Conservation (phyloP, 805 yeast species). For the Yamadazyma scolyti region DNA sequence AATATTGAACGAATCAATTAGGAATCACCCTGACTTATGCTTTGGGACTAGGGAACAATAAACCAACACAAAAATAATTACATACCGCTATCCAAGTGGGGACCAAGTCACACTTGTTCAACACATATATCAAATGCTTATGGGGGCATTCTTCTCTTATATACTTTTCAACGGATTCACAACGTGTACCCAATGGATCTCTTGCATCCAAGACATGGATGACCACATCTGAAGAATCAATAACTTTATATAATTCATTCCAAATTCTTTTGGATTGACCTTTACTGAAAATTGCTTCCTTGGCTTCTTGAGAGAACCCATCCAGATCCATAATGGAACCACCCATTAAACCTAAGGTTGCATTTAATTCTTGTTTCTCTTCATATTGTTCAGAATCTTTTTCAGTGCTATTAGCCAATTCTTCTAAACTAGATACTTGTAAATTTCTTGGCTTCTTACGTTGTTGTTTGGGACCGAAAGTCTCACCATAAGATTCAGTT, state of each 20-base stretch:
- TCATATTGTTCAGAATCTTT: slow-evolving; percentile 56
- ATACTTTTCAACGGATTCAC: slow-evolving; percentile 89
- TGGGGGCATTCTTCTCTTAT: slow-evolving; percentile 93
- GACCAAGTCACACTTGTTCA: slow-evolving; percentile 96
- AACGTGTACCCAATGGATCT: slow-evolving; percentile 95
- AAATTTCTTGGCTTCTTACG: slow-evolving; percentile 80
- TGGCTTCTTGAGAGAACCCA: slow-evolving; percentile 86
- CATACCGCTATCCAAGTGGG: slow-evolving; percentile 99
- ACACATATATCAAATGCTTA: slow-evolving; percentile 88
- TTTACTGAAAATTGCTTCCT: slow-evolving; percentile 91
- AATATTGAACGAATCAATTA: slow-evolving; percentile 25
- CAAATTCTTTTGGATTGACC: slow-evolving; percentile 98
- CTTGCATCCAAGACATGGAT: slow-evolving; percentile 96
- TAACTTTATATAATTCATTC: slow-evolving; percentile 96
- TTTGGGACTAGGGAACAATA: slow-evolving; percentile 49
- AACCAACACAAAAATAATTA: slow-evolving; percentile 24
- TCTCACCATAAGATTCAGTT: slow-evolving; percentile 74
- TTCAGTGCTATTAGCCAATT: slow-evolving; percentile 58
- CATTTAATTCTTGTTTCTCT: slow-evolving; percentile 72
- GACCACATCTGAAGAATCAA: slow-evolving; percentile 96
- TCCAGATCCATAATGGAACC: slow-evolving; percentile 56
- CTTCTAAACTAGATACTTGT: slow-evolving; percentile 75
- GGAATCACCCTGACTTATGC: slow-evolving; percentile 77
- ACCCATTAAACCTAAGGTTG: slow-evolving; percentile 81
- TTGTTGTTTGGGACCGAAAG: slow-evolving; percentile 95